These are phyloP conservation scores for Penicillium cosmopolitanum DNA, from an alignment of 495 filamentous ascomycete species.

Conservation along the genomic window DNA sequence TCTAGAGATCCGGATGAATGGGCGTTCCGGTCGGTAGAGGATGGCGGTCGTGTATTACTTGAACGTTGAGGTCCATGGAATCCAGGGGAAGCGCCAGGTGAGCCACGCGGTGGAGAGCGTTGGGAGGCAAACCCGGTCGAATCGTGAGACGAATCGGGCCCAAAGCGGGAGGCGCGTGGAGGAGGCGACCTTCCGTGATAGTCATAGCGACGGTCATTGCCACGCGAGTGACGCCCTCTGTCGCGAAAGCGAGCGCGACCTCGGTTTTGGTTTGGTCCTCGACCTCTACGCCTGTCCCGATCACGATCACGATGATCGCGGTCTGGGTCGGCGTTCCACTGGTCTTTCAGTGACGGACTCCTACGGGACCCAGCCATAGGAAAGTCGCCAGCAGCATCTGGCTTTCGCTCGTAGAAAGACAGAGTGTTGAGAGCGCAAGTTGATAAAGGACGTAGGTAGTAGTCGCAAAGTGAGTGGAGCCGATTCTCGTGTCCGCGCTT, in stretches of 20 bases:
- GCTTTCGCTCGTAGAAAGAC: constrained; percentile 21
- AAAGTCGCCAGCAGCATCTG: constrained; percentile 48
- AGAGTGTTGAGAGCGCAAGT: constrained; percentile 10
- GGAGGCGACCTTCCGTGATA: constrained; percentile 42
- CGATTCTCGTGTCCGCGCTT: constrained; percentile 33
- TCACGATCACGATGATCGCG: constrained; percentile 43
- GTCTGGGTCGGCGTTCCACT: constrained; percentile 56
- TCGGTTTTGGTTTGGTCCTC: constrained; percentile 44
- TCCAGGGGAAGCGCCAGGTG: constrained; percentile 30
- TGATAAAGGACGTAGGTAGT: constrained; percentile 12
- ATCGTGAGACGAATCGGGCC: constrained; percentile 35
- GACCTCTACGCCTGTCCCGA: constrained; percentile 43
- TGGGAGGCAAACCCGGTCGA: constrained; percentile 37
- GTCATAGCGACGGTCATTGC: constrained; percentile 37
- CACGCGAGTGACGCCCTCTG: constrained; percentile 35
- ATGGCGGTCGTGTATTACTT: constrained; percentile 15
- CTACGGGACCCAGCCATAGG: constrained; percentile 61
- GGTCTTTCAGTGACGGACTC: constrained; percentile 61
- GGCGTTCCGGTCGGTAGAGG: constrained; percentile 25
- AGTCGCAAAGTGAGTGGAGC: constrained; percentile 22
- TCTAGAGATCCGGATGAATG: constrained; percentile 22
- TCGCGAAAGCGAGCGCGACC: constrained; percentile 41
- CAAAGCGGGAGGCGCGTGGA: constrained; percentile 36
- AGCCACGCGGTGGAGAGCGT: constrained; percentile 36
- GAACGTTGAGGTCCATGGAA: constrained; percentile 21